Conservation (phyloP, 202 grass and related monocot species). For the Dendrocalamus latiflorus region DNA sequence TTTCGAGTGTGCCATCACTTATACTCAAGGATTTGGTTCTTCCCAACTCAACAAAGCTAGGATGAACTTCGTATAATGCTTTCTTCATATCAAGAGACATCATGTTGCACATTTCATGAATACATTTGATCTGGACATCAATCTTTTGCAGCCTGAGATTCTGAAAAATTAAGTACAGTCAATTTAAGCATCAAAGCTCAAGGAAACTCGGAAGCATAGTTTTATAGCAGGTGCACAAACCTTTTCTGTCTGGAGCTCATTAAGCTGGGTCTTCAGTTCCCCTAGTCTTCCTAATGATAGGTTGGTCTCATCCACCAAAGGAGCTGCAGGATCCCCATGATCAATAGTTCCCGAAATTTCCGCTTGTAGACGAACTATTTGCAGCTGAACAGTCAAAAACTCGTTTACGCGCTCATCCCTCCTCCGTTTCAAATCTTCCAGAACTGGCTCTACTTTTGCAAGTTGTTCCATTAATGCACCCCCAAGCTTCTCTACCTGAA, state of each 20-base stretch:
- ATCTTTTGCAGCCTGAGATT: constrained; percentile 70
- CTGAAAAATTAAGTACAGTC: constrained; percentile 43
- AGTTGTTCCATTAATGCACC: constrained; percentile 71
- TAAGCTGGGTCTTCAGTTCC: constrained; percentile 62
- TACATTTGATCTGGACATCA: constrained; percentile 41
- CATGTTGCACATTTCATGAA: constrained; percentile 58
- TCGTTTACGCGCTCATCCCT: constrained; percentile 64
- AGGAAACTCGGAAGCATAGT: not conserved
- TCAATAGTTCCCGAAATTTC: constrained; percentile 69
- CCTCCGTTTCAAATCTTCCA: constrained; percentile 57
- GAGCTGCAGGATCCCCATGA: constrained; percentile 32
- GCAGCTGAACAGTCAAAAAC: constrained; percentile 48
- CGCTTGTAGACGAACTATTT: constrained; percentile 51
- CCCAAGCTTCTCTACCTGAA: constrained; percentile 61
- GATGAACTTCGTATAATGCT: constrained; percentile 64
- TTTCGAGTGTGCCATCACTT: constrained; percentile 58
- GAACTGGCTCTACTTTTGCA: constrained; percentile 51
- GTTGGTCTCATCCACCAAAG: constrained; percentile 55
- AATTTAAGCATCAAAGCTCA: constrained; percentile 6
- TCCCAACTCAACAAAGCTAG: constrained; percentile 51
- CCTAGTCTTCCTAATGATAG: constrained; percentile 53
- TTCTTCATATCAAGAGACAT: constrained; percentile 74
- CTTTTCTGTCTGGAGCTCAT: constrained; percentile 79
- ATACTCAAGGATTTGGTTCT: constrained; percentile 47
- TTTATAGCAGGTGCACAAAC: constrained; percentile 31